phyloP scores from a whole-genome alignment of 768 basidiomycete genomes.

The Lactifluus volemus region DNA sequence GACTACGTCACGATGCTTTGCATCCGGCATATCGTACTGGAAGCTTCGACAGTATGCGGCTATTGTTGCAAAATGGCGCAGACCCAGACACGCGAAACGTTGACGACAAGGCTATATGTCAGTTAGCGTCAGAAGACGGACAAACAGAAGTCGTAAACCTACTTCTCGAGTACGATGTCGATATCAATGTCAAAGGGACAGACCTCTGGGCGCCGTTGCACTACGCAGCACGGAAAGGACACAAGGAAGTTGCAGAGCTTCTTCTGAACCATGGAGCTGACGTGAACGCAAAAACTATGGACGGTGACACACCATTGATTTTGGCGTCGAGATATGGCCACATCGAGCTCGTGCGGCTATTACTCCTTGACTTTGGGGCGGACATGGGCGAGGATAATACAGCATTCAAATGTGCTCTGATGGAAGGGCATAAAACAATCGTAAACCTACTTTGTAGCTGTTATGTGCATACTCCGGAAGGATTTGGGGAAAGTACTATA shows the following conservation, averaged over 20 bases:
- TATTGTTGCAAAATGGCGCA: background rate
- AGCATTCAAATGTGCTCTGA: background rate
- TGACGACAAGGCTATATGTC: background rate
- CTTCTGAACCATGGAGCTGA: background rate
- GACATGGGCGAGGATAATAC: background rate
- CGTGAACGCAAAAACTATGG: background rate
- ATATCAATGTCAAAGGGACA: background rate
- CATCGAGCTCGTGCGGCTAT: background rate
- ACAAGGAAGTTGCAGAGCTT: background rate
- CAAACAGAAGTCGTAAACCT: background rate
- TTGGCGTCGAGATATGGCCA: background rate
- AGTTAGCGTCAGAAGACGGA: background rate
- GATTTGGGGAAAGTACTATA: too few relatives aligned
- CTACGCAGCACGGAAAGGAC: background rate
- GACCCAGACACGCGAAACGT: background rate
- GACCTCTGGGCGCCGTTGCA: background rate
- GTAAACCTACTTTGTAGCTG: background rate
- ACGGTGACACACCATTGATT: background rate
- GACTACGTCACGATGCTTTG: background rate
- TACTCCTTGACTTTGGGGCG: background rate
- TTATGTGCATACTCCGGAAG: too few relatives aligned
- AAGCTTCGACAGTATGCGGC: background rate
- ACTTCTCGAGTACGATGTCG: background rate
- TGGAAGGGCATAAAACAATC: background rate
- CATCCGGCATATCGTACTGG: background rate